Percentiles rank a stretch among this genome's conserved stretches.
These are phyloP conservation scores for Fonsecaea nubica DNA, from an alignment of 2,329 filamentous ascomycete species.

Conservation along the genomic window DNA sequence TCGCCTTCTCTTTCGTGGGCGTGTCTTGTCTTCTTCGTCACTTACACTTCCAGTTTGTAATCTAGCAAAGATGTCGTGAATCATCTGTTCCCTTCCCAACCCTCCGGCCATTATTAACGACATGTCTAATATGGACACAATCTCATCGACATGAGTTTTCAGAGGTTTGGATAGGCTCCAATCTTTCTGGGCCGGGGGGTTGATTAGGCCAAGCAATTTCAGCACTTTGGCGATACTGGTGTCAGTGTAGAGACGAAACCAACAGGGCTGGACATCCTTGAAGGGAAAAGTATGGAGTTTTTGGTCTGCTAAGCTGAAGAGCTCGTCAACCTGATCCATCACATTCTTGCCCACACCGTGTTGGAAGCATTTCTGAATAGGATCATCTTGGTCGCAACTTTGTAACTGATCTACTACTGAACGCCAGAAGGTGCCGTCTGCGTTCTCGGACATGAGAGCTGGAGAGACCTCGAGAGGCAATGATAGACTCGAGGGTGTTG, in stretches of 20 bases:
- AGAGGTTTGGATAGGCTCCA: neutral
- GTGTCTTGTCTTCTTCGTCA: constrained; percentile 10
- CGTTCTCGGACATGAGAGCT: constrained; percentile 2
- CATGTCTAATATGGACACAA: constrained; percentile 74
- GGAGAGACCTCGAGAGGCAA: neutral
- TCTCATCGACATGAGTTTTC: constrained; percentile 54
- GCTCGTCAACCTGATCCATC: constrained; percentile 48
- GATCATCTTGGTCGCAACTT: constrained; percentile 21
- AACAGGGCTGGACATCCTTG: constrained; percentile 61
- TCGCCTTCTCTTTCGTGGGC: constrained; percentile 19
- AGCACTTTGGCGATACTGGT: constrained; percentile 59
- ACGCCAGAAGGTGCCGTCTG: constrained; percentile 17
- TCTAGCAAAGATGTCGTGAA: constrained; percentile 42
- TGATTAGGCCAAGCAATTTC: constrained; percentile 40
- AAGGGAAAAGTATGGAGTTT: constrained; percentile 64
- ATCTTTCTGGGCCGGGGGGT: neutral
- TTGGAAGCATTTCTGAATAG: constrained; percentile 29
- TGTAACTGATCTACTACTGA: constrained; percentile 18
- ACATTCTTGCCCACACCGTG: constrained; percentile 35
- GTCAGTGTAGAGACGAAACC: constrained; percentile 65
- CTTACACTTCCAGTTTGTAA: constrained; percentile 5
- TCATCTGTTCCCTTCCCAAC: constrained; percentile 58
- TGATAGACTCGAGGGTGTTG: neutral
- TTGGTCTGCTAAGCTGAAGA: constrained; percentile 57
- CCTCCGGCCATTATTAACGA: constrained; percentile 77